These are phyloP conservation scores for Russula virescens DNA, from an alignment of 768 basidiomycete species.

Conservation along the genomic window DNA sequence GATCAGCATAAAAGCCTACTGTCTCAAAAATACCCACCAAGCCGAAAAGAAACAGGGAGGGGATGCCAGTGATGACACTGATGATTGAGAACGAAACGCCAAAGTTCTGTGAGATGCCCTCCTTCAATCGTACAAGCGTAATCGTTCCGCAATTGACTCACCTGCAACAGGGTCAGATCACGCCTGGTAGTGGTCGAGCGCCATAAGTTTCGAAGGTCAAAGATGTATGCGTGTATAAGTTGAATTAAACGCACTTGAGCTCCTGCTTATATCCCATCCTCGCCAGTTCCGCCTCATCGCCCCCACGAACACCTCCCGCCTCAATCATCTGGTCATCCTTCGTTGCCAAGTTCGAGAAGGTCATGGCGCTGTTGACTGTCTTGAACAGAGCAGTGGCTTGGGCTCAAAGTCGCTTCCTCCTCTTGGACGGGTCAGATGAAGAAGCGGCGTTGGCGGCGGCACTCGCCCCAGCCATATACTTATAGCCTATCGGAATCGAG, in stretches of 20 bases:
- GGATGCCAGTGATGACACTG: conserved; percentile 65
- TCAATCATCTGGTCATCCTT: neutral
- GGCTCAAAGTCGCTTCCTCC: no score
- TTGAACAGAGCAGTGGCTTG: no score
- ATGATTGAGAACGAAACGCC: conserved; percentile 75
- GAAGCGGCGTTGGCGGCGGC: neutral
- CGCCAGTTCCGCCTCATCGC: conserved; percentile 58
- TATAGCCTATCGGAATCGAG: no score
- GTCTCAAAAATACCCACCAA: conserved; percentile 40
- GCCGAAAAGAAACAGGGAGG: conserved; percentile 64
- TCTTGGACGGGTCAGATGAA: neutral
- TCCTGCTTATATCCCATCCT: conserved; percentile 72
- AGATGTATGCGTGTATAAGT: neutral
- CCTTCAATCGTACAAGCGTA: conserved; percentile 5
- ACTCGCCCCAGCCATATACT: no score
- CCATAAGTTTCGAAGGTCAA: neutral
- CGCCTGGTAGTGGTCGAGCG: conserved; percentile 37
- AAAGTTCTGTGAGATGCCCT: conserved; percentile 46
- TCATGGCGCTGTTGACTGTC: no score
- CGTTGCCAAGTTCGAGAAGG: neutral
- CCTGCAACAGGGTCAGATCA: conserved; percentile 58
- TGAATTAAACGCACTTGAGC: conserved; percentile 41
- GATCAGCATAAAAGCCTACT: neutral
- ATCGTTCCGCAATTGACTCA: conserved; percentile 27
- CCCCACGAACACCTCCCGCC: conserved; percentile 15